phyloP scores from a whole-genome alignment of 2,329 filamentous ascomycete species.

The Neofusicoccum kwambonambiense region DNA sequence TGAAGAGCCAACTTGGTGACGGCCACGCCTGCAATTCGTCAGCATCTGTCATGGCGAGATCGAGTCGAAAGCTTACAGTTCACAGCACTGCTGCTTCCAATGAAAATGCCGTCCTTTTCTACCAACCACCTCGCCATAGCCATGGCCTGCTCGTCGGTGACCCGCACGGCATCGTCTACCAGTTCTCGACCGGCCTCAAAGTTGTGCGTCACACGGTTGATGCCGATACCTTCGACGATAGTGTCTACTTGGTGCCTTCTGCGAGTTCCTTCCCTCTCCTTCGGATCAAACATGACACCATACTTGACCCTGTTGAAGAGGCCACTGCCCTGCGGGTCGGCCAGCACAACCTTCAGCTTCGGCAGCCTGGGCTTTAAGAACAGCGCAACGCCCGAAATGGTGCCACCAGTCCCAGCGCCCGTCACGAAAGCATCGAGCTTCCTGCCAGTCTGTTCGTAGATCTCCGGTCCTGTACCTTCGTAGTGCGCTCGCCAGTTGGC shows the following conservation, averaged over 20 bases:
- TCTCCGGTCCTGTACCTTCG: constrained; percentile 82
- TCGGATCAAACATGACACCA: constrained; percentile 91
- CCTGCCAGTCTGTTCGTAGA: constrained; percentile 74
- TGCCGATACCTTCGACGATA: constrained; percentile 92
- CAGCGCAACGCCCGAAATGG: constrained; percentile 80
- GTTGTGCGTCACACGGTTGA: constrained; percentile 92
- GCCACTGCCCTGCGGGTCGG: constrained; percentile 91
- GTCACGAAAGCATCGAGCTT: constrained; percentile 83
- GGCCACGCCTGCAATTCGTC: constrained; percentile 53
- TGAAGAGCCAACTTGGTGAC: constrained; percentile 67
- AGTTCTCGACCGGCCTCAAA: constrained; percentile 84
- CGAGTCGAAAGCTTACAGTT: constrained; percentile 63
- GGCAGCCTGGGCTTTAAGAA: constrained; percentile 75
- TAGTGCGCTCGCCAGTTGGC: constrained; percentile 89
- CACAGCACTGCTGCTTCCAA: constrained; percentile 93
- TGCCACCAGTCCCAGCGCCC: constrained; percentile 92
- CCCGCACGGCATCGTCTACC: constrained; percentile 84
- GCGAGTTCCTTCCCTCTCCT: constrained; percentile 86
- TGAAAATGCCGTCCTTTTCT: constrained; percentile 91
- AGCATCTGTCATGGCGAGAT: background rate
- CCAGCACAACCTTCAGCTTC: constrained; percentile 70
- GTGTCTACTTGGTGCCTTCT: constrained; percentile 90
- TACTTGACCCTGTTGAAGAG: constrained; percentile 89
- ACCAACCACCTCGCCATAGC: constrained; percentile 96
- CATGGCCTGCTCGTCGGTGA: constrained; percentile 85